phyloP scores from a whole-genome alignment of 495 filamentous ascomycete species.

The Podospora australis region DNA sequence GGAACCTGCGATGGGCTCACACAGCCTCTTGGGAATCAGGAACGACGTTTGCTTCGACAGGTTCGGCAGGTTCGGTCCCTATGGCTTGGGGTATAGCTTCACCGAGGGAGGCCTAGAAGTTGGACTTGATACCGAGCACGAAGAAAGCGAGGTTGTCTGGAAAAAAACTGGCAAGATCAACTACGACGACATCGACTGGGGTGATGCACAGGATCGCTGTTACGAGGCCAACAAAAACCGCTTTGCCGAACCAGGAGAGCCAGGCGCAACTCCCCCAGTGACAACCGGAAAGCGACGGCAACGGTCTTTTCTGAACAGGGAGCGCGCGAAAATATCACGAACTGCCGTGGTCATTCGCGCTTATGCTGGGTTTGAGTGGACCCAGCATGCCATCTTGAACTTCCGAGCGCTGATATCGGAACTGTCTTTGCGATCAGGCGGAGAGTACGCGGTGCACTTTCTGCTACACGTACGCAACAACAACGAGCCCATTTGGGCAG shows the following conservation, averaged over 20 bases:
- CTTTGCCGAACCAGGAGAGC: constrained; percentile 30
- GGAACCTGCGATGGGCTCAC: constrained; percentile 72
- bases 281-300: background rate
- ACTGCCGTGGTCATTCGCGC: constrained; percentile 68
- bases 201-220: constrained; percentile 65
- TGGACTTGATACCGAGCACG: constrained; percentile 69
- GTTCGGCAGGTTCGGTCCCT: constrained; percentile 83
- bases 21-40: constrained; percentile 66
- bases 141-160: constrained; percentile 69
- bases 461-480: constrained; percentile 70
- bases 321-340: constrained; percentile 43
- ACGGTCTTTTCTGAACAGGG: constrained; percentile 3
- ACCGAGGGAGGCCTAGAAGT: constrained; percentile 70
- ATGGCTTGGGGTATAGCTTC: constrained; percentile 76
- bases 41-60: constrained; percentile 92
- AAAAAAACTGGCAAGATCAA: constrained; percentile 60
- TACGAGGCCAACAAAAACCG: constrained; percentile 60
- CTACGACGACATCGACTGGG: constrained; percentile 68
- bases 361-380: constrained; percentile 66
- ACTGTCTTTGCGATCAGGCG: constrained; percentile 63
- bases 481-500: constrained; percentile 57
- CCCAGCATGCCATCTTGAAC: constrained; percentile 59
- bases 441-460: constrained; percentile 75
- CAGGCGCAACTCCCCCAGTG: background rate
- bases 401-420: constrained; percentile 78